Evolutionary conservation across 1,284 basidiomycete species (phyloP), one percentile per base, ranked within the genome.

Genomic region (Pseudozyma tsukubaensis): DNA sequence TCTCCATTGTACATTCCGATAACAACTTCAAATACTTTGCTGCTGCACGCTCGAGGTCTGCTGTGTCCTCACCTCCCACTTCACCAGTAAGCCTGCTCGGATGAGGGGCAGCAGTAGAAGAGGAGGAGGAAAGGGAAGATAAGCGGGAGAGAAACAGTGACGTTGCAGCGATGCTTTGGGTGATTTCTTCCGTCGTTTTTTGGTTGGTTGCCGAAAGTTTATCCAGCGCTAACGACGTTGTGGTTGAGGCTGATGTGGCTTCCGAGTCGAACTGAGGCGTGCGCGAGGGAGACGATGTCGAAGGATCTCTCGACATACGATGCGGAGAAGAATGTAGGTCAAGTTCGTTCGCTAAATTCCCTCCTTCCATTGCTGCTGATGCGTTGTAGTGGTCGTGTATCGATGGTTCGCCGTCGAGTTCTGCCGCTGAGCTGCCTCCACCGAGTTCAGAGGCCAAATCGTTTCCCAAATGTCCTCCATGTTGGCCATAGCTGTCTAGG

Each of bases 11-110:
- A 32, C 50, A 57, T 12, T 75, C 50, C 14, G 64, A 66, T 9
- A 77, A 42, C n/a, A 58, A 45, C 21, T 51, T 66, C 9, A 77
- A 44, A 19, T 69, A 57, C 0, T 35, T 11, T 3, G 45, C 60
- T 4, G 76, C 72, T 9, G 48, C 36, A 1, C 10, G 1, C 32
- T 77, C 76, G 1, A 77, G 16, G 6, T 11, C 18, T 0, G 54
- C 54, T 0, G 72, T 72, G 8, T 75, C 75, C 13, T 59, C 72
- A 4, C 21, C 58, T 2, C 18, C 55, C 12, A 10, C 39, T 18
- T 8, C 18, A 12, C 8, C n/a, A 10, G 6, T 29, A 6, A 29
- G 24, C n/a, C n/a, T n/a, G n/a, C n/a, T n/a, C n/a, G n/a, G n/a
- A n/a, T n/a, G n/a, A n/a, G n/a, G n/a, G n/a, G n/a, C n/a, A n/a